Conservation (phyloP, 495 filamentous ascomycete species). For the Pyrenopolyporus hunteri region DNA sequence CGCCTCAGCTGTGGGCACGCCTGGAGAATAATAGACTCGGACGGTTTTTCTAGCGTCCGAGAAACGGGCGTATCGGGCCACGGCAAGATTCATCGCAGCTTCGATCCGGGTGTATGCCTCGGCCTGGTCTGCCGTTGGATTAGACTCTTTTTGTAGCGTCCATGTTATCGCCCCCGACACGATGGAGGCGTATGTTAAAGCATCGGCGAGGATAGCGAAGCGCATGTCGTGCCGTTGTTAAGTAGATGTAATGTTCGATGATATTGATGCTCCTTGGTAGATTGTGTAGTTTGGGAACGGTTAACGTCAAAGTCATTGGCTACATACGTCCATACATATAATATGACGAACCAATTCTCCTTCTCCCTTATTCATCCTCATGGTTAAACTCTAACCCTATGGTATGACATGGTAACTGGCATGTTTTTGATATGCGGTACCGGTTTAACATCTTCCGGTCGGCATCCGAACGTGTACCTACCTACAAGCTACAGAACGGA, state of each 20-base stretch:
- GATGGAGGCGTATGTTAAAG: conserved; percentile 32
- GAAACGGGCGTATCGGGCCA: conserved; percentile 45
- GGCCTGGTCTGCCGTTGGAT: conserved; percentile 46
- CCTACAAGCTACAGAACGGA: no score
- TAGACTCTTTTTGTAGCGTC: conserved; percentile 39
- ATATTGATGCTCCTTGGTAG: not conserved
- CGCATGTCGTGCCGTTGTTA: conserved; percentile 39
- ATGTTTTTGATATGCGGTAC: no score
- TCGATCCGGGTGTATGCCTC: conserved; percentile 50
- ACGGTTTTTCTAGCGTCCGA: conserved; percentile 44
- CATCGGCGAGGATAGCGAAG: conserved; percentile 37
- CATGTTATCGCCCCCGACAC: conserved; percentile 44
- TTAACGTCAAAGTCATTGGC: no score
- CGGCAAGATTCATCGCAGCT: conserved; percentile 44
- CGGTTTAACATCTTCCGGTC: no score
- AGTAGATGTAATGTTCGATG: not conserved
- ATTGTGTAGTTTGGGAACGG: not conserved
- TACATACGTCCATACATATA: no score
- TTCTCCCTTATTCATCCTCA: no score
- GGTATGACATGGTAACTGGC: no score
- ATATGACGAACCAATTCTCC: no score
- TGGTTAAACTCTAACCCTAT: no score
- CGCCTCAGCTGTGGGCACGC: conserved; percentile 50
- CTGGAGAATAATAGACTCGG: conserved; percentile 46
- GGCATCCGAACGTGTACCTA: no score